Conservation (phyloP, 768 basidiomycete species). For the Collybiopsis luxurians region DNA sequence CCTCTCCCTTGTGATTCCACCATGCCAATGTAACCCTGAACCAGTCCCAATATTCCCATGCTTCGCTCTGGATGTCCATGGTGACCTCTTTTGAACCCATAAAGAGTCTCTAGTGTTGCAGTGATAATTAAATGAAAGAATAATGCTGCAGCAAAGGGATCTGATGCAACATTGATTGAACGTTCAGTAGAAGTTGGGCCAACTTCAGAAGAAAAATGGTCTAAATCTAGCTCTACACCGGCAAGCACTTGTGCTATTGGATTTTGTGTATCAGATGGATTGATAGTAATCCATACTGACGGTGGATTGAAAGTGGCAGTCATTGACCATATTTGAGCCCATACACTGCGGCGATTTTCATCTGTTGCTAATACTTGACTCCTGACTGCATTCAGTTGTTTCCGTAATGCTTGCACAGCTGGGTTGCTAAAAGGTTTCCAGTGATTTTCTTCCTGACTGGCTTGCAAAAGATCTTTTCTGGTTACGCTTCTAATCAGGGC, state of each 20-base stretch:
- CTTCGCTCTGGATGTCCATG: constrained; percentile 6
- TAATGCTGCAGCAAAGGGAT: constrained; percentile 40
- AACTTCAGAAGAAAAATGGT: constrained; percentile 24
- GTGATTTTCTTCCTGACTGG: constrained; percentile 29
- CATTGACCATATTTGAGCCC: constrained; percentile 32
- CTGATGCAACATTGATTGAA: constrained; percentile 25
- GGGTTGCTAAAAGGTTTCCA: constrained; percentile 20
- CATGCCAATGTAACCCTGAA: constrained; percentile 19
- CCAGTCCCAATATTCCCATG: constrained; percentile 27
- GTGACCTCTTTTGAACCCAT: constrained; percentile 26
- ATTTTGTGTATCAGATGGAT: constrained; percentile 37
- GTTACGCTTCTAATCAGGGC: constrained; percentile 22
- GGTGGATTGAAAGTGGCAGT: constrained; percentile 23
- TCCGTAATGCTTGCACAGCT: constrained; percentile 19
- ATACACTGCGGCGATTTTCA: constrained; percentile 17
- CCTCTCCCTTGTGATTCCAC: constrained; percentile 41
- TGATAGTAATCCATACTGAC: constrained; percentile 39
- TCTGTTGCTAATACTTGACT: constrained; percentile 29
- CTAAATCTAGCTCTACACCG: constrained; percentile 40
- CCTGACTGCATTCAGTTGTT: constrained; percentile 21
- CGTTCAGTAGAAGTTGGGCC: constrained; percentile 22
- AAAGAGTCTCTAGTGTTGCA: constrained; percentile 26
- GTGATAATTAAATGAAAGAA: constrained; percentile 37
- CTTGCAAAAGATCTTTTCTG: constrained; percentile 24
- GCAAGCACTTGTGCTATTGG: constrained; percentile 42